Evolutionary conservation across 306 rosid genomes (phyloP), one percentile per base, ranked within the genome.

Genomic region (Carpinus fangiana): DNA sequence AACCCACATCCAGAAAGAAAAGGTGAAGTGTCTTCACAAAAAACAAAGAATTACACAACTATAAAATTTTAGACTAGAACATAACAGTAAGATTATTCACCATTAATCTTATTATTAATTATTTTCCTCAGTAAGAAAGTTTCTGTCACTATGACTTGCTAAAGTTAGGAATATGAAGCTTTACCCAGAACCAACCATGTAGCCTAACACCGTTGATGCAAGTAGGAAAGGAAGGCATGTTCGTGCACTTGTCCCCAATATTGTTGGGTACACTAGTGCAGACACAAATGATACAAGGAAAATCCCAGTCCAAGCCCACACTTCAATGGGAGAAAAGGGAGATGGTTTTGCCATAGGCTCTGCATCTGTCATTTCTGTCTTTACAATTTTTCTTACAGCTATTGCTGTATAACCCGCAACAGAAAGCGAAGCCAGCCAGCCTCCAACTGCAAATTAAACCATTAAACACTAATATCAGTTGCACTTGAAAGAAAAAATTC

Each of bases 161-260:
- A 56, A 76, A 78, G 51, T 62, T 9, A 71, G 13, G 57, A 86
- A 67, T 72, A 72, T 46, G 75, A 84, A 72, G 48, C 31, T 76
- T 88, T 95, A 95, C 98, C 96, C 73, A 36, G 96, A 69, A 86
- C 98, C 98, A 87, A 91, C 88, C 45, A 95, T 79, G 89, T 95
- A 95, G 78, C 98, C 98, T 70, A 90, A 86, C 65, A 91, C 97
- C 0, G 97, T 95, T 50, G 98, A 87, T 20, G 98, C 91, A 81
- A 95, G 98, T 76, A 95, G 91, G 87, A 95, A 95, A 0, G 98
- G 98, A 73, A 95, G 97, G 89, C 87, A 90, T 12, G 98, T 95
- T 86, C 91, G 90, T 76, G 96, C 98, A 84, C 81, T 75, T 26
- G 98, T 90, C 72, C 98, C 98, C n/a, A 95, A 79, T 16, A 83